Conservation (phyloP, 345 rosid genomes). For the Psidium friedrichsthalianum region DNA sequence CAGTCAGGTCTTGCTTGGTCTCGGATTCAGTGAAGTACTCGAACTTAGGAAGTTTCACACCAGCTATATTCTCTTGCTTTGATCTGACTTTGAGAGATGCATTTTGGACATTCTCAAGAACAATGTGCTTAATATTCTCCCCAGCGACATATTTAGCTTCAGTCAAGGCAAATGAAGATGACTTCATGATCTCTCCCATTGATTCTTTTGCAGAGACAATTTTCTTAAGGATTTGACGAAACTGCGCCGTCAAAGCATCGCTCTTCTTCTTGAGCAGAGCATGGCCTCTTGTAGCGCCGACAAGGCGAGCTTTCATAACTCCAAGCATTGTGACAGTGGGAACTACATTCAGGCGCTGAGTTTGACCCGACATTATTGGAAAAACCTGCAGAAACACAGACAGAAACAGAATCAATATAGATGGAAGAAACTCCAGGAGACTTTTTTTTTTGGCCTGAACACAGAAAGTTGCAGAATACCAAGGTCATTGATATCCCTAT, state of each 20-base stretch:
- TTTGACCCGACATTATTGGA: constrained; percentile 8
- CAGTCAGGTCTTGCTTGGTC: constrained; percentile 10
- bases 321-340: constrained; percentile 17
- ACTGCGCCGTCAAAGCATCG: constrained; percentile 11
- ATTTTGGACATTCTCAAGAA: constrained; percentile 6
- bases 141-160: constrained; percentile 12
- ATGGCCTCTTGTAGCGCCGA: constrained; percentile 14
- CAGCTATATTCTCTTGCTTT: constrained; percentile 9
- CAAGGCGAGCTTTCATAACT: constrained; percentile 11
- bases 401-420: background rate
- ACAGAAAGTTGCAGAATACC: background rate
- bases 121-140: constrained; percentile 13
- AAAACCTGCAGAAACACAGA: background rate
- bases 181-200: constrained; percentile 13
- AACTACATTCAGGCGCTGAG: constrained; percentile 10
- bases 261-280: constrained; percentile 16
- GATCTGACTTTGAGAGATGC: constrained; percentile 12
- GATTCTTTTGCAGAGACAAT: constrained; percentile 13
- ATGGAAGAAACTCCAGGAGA: background rate
- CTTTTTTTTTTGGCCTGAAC: background rate
- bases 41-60: constrained; percentile 12
- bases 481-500: background rate
- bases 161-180: constrained; percentile 9
- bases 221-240: constrained; percentile 9
- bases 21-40: constrained; percentile 10